These are phyloP conservation scores for Colletotrichum sp. DNA, from an alignment of 2,329 filamentous ascomycete genomes.

Conservation along the genomic window DNA sequence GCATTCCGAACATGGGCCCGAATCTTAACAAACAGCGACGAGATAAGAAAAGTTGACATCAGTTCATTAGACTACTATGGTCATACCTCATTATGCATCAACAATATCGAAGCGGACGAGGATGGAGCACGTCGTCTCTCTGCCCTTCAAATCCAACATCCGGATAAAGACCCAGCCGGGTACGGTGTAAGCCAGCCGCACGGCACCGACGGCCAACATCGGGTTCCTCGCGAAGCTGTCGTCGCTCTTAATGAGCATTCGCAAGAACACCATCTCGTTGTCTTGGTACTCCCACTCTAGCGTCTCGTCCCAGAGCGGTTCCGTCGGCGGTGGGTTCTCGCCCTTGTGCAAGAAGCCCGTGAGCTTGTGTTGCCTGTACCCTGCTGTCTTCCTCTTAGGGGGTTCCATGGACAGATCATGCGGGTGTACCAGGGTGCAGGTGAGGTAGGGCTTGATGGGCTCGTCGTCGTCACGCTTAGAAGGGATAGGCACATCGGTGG, in stretches of 20 bases:
- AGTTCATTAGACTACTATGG: background rate
- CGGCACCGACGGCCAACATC: slow-evolving; percentile 63
- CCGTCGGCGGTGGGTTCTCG: slow-evolving; percentile 62
- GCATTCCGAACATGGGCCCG: accelerated
- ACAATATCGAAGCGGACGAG: slow-evolving; percentile 65
- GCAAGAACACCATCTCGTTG: slow-evolving; percentile 68
- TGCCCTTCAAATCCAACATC: slow-evolving; percentile 68
- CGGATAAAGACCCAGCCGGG: slow-evolving; percentile 68
- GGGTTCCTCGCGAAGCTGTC: slow-evolving; percentile 67
- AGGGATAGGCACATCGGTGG: slow-evolving; percentile 64
- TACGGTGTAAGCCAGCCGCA: slow-evolving; percentile 62
- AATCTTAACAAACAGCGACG: background rate
- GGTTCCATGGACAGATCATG: slow-evolving; percentile 51
- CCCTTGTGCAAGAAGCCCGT: slow-evolving; percentile 59
- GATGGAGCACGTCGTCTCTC: slow-evolving; percentile 66
- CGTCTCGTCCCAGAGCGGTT: slow-evolving; percentile 70
- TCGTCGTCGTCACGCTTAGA: slow-evolving; percentile 53
- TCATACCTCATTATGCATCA: slow-evolving; percentile 31
- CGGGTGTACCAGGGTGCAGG: slow-evolving; percentile 67
- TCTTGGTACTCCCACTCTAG: slow-evolving; percentile 74
- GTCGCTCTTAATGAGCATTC: slow-evolving; percentile 71
- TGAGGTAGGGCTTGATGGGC: slow-evolving; percentile 65
- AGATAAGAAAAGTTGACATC: background rate
- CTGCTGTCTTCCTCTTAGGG: slow-evolving; percentile 65
- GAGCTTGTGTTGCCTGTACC: slow-evolving; percentile 65